Conservation (phyloP, 768 basidiomycete species). For the Pleurotus eryngii region DNA sequence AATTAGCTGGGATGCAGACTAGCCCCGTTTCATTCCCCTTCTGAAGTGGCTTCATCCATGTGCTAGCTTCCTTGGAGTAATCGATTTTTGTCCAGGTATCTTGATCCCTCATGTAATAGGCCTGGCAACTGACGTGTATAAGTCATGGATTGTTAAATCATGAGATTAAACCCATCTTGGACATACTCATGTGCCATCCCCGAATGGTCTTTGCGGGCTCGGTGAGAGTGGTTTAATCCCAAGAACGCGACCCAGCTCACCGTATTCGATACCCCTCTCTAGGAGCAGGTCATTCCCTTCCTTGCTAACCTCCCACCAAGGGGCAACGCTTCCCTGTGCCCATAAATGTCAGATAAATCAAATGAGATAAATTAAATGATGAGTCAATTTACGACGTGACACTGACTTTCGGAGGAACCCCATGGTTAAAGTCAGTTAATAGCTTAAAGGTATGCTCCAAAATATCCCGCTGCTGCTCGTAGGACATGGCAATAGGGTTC, state of each 20-base stretch:
- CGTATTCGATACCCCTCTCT: constrained; percentile 74
- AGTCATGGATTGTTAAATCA: constrained; percentile 6
- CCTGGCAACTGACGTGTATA: constrained; percentile 45
- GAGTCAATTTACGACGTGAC: not conserved
- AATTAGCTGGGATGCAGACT: constrained; percentile 64
- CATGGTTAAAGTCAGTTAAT: constrained; percentile 64
- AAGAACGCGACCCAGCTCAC: constrained; percentile 27
- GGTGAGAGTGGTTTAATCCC: constrained; percentile 13
- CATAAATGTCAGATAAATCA: not conserved
- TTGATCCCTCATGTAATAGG: constrained; percentile 64
- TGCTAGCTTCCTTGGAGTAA: constrained; percentile 50
- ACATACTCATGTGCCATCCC: constrained; percentile 51
- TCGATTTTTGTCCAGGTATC: constrained; percentile 76
- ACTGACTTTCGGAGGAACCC: constrained; percentile 45
- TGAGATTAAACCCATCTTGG: not conserved
- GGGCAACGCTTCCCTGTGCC: constrained; percentile 56
- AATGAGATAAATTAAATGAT: not conserved
- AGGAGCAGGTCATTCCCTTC: constrained; percentile 63
- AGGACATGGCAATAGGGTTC: constrained; percentile 58
- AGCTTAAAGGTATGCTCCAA: constrained; percentile 61
- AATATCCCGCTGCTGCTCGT: constrained; percentile 70
- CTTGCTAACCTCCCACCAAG: constrained; percentile 78
- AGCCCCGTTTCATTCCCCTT: constrained; percentile 61
- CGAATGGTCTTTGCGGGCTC: constrained; percentile 46
- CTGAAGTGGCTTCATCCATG: constrained; percentile 74